A percentile compares a stretch with the other conserved stretches of the same genome.
phyloP scores from a whole-genome alignment of 768 basidiomycete genomes.

The Boletus patriciae region DNA sequence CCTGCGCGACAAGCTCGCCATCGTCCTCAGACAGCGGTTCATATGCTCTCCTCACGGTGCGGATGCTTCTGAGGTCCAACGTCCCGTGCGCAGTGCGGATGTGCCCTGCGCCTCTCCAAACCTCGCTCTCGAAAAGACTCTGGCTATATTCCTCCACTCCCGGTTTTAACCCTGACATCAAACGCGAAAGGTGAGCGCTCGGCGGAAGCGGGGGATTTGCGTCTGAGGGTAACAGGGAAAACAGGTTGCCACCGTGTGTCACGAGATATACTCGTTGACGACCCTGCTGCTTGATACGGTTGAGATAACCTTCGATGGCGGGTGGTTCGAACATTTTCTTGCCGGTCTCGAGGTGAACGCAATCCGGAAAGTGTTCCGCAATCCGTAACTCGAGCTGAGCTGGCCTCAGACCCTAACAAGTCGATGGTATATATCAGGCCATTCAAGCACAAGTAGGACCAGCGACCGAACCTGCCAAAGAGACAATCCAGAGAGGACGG shows the following conservation, averaged over 20 bases:
- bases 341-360: conserved; percentile 40
- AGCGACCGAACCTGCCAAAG: conserved; percentile 58
- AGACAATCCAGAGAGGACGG: conserved; percentile 73
- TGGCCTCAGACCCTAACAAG: conserved; percentile 36
- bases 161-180: conserved; percentile 31
- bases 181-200: conserved; percentile 40
- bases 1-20: conserved; percentile 28
- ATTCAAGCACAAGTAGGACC: neutral
- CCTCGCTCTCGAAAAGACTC: conserved; percentile 49
- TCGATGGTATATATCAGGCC: conserved; percentile 10
- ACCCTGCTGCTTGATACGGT: conserved; percentile 60
- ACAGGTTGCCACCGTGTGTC: conserved; percentile 72
- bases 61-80: conserved; percentile 70
- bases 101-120: conserved; percentile 61
- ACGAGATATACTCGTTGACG: conserved; percentile 67
- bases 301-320: conserved; percentile 82
- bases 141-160: conserved; percentile 31
- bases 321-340: conserved; percentile 69
- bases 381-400: conserved; percentile 74
- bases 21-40: conserved; percentile 28
- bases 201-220: conserved; percentile 74
- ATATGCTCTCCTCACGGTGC: conserved; percentile 58
- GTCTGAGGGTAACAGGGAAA: conserved; percentile 49
- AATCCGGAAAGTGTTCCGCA: conserved; percentile 62
- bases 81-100: conserved; percentile 65